These are phyloP conservation scores for Populus deltoides DNA, from an alignment of 345 rosid genomes.

Conservation along the genomic window DNA sequence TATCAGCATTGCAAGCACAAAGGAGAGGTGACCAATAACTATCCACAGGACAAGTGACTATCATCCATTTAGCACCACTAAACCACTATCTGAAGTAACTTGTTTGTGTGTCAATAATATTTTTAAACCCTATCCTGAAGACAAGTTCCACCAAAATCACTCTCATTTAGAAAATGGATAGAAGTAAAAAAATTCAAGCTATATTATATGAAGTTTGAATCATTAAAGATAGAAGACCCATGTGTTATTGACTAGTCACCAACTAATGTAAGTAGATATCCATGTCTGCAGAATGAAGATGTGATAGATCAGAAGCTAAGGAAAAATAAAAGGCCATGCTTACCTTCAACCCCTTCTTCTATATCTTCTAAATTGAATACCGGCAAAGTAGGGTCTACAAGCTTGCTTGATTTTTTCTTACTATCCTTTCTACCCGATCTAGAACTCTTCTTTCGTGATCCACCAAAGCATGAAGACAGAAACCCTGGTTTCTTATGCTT, in stretches of 20 bases:
- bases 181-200: not conserved
- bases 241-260: not conserved
- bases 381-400: conserved; percentile 34
- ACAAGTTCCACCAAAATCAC: not conserved
- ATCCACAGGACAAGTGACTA: not conserved
- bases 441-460: conserved; percentile 30
- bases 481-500: conserved; percentile 31
- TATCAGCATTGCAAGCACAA: not conserved
- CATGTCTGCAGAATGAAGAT: not conserved
- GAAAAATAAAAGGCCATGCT: not conserved
- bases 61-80: not conserved
- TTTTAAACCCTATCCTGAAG: not conserved
- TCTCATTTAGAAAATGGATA: not conserved
- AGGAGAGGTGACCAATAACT: not conserved
- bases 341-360: conserved; percentile 40
- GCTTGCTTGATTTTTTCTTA: conserved; percentile 29
- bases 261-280: not conserved
- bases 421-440: conserved; percentile 22
- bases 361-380: conserved; percentile 34
- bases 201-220: not conserved
- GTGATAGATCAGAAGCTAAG: not conserved
- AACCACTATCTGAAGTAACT: not conserved
- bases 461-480: conserved; percentile 30
- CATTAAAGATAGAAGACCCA: not conserved
- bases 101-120: not conserved